Base-by-base conservation (phyloP, 805 yeast genomes). In the Kodamaea hsintzibuensis region DNA sequence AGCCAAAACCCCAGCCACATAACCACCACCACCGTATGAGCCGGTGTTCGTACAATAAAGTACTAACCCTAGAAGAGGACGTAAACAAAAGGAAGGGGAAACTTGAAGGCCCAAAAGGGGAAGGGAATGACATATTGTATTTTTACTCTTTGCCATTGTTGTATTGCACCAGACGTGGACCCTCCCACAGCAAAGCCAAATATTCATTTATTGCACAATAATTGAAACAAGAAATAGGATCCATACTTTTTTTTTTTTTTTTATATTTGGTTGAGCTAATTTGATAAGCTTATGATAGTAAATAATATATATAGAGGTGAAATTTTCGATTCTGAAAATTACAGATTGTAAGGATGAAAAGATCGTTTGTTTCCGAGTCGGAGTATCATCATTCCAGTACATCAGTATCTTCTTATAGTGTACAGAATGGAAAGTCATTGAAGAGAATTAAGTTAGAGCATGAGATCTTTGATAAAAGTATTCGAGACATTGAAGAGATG, bases 401-500 rank as follows among this genome's bases (percentile, higher is more conserved):
- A 10, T 38, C 45, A 9, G 42, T 39, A 22, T 19, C 45, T 2
- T 48, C 43, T 37, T 48, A 48, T 38, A 45, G 48, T 16, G 38
- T 45, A 19, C 25, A 43, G 47, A 43, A 39, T 39, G 27, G 30
- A 16, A 62, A 65, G 44, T 62, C 67, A 6, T 49, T 52, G 22
- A 63, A 64, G 43, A 43, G 68, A 25, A 22, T 60, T 13, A 57
- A 55, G 44, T 49, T 64, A 14, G 67, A 64, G 43, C 53, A 59
- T 22, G 67, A 64, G 51, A 63, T 65, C 40, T 62, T 64, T 35
- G 61, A 64, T 49, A 62, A 60, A 22, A 61, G 67, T 16, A 62
- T 65, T 38, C 53, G 59, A 44, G 69, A 65, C 49, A 65, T 65
- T 7, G 67, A 64, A 47, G 49, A 56, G 18, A 64, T 65, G 67